Base-by-base conservation (phyloP, 2,329 filamentous ascomycete genomes). In the Acephala macrosclerotiorum region DNA sequence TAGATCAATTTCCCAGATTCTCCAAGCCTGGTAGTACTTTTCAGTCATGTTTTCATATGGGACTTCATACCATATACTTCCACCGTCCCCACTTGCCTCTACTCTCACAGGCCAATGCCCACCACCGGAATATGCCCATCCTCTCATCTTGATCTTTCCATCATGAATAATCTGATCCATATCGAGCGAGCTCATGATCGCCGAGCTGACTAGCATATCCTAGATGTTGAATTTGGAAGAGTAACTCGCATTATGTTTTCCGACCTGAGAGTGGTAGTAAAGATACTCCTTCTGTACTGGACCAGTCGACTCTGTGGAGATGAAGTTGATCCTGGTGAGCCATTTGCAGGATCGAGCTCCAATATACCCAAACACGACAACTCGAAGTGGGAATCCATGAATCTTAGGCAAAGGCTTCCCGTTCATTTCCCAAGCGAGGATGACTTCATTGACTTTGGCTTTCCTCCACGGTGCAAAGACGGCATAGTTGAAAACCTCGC, bases 291-390 rank as follows among this genome's bases (percentile, higher is more conserved):
- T 86, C 42, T 87, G 86, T 1, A 91, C 80, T 0, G 85, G 89
- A 0, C 87, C 88, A 6, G 78, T 70, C 0, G 82, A 85, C 0
- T 88, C 86, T 0, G 81, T 77, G 4, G 78, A 71, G 45, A 92
- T 88, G 4, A 85, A 89, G 26, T 86, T 83, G 61, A 91, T 87
- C 56, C 85, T 84, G 66, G 82, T 86, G 1, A 92, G 79, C 89
- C 89, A 92, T 73, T 92, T 92, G 69, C 90, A 88, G 5, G 85
- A 88, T 1, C 89, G 82, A 0, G 89, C 89, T n/a, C 88, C 89
- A 1, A 91, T 89, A 59, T 87, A 84, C 0, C 89, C 89, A 0
- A 89, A 88, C 0, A 90, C 86, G 4, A 91, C 80, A 0, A 84
- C 83, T 1, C 88, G 81, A 14, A 90, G 76, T 0, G 89, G 89